Evolutionary conservation across 192 early-diverging fungal species (phyloP).

Genomic region (Gaertneriomyces semiglobifer): DNA sequence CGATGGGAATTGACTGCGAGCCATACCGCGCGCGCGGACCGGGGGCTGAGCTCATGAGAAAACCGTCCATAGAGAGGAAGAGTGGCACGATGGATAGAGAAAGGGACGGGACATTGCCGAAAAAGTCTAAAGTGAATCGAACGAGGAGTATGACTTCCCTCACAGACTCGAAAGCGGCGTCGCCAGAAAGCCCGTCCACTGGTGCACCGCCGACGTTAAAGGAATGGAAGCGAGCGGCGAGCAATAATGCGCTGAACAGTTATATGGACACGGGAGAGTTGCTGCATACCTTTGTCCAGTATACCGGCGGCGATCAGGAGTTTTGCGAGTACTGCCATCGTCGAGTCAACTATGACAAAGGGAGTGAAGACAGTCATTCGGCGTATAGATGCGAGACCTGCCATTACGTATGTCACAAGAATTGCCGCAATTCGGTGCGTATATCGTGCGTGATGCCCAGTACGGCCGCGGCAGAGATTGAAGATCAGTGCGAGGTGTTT

Average conservation of each 20-base stretch:
- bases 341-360: conserved; percentile 10
- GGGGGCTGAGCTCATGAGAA: conserved; percentile 13
- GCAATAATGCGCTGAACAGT: neutral
- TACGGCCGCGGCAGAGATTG: conserved; percentile 27
- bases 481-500: conserved; percentile 33
- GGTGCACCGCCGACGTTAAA: neutral
- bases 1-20: conserved; percentile 43
- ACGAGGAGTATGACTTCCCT: conserved; percentile 27
- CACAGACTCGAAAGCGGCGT: conserved; percentile 17
- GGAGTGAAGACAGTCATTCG: conserved; percentile 16
- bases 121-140: neutral
- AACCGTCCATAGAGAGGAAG: neutral
- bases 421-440: conserved; percentile 44
- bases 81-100: too few species aligned
- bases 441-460: conserved; percentile 40
- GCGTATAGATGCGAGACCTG: conserved; percentile 54
- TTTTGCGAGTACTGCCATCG: conserved; percentile 48
- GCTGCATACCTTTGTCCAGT: conserved; percentile 43
- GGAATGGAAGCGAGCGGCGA: conserved; percentile 23
- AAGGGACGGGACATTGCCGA: neutral
- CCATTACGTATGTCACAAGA: conserved; percentile 47
- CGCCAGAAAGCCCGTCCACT: conserved; percentile 17
- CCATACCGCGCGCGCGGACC: conserved; percentile 19
- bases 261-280: conserved; percentile 15
- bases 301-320: conserved; percentile 29